phyloP scores from a whole-genome alignment of 352 stramenopile genomes.

The Globisporangium abappressorium region DNA sequence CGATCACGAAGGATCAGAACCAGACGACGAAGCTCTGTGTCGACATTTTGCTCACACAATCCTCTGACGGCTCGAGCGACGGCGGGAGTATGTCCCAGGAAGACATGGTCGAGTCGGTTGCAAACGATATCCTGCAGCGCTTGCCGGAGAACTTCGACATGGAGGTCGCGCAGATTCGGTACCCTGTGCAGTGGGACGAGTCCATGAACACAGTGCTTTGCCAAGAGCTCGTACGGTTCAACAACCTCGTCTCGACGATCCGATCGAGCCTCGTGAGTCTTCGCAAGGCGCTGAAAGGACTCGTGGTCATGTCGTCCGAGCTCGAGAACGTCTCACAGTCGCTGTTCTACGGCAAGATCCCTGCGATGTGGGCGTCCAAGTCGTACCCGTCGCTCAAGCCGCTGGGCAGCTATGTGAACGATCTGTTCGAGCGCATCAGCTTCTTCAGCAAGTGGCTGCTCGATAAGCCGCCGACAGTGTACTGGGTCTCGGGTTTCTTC shows the following conservation, averaged over 20 bases:
- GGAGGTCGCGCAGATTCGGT: slow-evolving; percentile 90
- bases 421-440: slow-evolving; percentile 88
- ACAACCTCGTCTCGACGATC: slow-evolving; percentile 90
- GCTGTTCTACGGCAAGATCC: slow-evolving; percentile 92
- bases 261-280: slow-evolving; percentile 82
- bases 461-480: slow-evolving; percentile 83
- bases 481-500: slow-evolving; percentile 96
- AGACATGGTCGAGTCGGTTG: slow-evolving; percentile 85
- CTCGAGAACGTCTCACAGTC: slow-evolving; percentile 92
- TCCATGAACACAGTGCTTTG: slow-evolving; percentile 94
- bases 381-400: slow-evolving; percentile 95
- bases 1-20: slow-evolving; percentile 94
- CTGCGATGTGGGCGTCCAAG: slow-evolving; percentile 82
- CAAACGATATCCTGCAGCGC: slow-evolving; percentile 83
- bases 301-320: slow-evolving; percentile 93
- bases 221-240: slow-evolving; percentile 93
- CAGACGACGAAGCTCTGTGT: slow-evolving; percentile 92
- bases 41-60: slow-evolving; percentile 91
- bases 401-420: slow-evolving; percentile 86
- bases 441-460: slow-evolving; percentile 92
- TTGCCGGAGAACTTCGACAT: slow-evolving; percentile 91
- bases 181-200: slow-evolving; percentile 90
- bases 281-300: slow-evolving; percentile 88
- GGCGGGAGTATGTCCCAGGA: slow-evolving; percentile 78
- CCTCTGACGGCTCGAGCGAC: slow-evolving; percentile 60